These are phyloP conservation scores for Malania oleifera DNA, from an alignment of 164 flowering plant genomes.

Conservation along the genomic window DNA sequence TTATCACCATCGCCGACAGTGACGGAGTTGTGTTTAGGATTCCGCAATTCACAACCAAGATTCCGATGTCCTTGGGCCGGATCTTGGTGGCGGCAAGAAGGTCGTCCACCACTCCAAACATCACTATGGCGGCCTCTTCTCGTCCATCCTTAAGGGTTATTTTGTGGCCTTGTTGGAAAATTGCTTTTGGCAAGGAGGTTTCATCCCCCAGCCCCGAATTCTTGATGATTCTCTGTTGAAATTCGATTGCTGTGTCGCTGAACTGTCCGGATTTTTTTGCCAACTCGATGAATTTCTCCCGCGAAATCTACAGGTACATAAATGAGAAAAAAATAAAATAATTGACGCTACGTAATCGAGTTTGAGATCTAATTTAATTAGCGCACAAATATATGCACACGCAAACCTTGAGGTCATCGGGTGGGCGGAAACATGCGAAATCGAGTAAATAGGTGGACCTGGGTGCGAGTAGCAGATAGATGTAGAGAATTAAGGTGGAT, in stretches of 20 bases:
- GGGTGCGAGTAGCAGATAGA: constrained; percentile 32
- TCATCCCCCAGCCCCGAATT: constrained; percentile 67
- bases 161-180: constrained; percentile 35
- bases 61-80: constrained; percentile 35
- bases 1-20: constrained; percentile 64
- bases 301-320: constrained; percentile 40
- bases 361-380: constrained; percentile 5
- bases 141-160: constrained; percentile 44
- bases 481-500: constrained; percentile 16
- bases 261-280: constrained; percentile 57
- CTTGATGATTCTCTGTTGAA: constrained; percentile 38
- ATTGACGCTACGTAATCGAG: neutral
- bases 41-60: constrained; percentile 66
- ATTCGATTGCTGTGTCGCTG: constrained; percentile 34
- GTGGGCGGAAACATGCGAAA: constrained; percentile 62
- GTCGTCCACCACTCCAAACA: constrained; percentile 54
- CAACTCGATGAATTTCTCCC: constrained; percentile 45
- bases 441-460: constrained; percentile 51
- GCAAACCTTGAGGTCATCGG: constrained; percentile 53
- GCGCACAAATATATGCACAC: neutral
- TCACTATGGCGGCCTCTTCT: constrained; percentile 56
- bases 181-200: constrained; percentile 46
- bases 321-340: neutral
- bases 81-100: constrained; percentile 42
- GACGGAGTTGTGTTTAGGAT: constrained; percentile 60